Conservation (phyloP, 176 grass and related monocot species). For the Oryza australiensis region DNA sequence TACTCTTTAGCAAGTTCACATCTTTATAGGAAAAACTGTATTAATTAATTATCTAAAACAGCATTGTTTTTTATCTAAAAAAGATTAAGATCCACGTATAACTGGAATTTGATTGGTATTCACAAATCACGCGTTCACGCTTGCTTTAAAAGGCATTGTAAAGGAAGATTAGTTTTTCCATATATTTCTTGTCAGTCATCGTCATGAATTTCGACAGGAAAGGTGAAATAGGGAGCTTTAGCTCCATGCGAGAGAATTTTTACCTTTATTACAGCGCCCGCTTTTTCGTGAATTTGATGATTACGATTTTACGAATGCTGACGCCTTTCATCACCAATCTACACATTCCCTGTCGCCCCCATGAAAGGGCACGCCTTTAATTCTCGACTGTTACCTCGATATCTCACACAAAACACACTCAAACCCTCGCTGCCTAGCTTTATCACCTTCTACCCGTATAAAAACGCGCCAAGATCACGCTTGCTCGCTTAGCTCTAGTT, state of each 20-base stretch:
- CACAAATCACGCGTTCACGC: constrained; percentile 15
- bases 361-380: constrained; percentile 48
- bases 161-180: not conserved
- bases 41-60: no score
- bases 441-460: constrained; percentile 48
- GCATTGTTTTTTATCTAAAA: no score
- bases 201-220: constrained; percentile 54
- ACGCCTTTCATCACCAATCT: constrained; percentile 55
- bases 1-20: not conserved
- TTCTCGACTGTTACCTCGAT: constrained; percentile 44
- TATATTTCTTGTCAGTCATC: constrained; percentile 53
- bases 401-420: constrained; percentile 41
- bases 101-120: not conserved
- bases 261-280: constrained; percentile 44
- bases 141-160: constrained; percentile 41
- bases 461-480: constrained; percentile 15
- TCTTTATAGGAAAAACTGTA: not conserved
- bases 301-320: constrained; percentile 53
- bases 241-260: constrained; percentile 52
- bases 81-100: not conserved
- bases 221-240: constrained; percentile 42
- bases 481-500: constrained; percentile 1
- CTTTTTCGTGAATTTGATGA: constrained; percentile 50
- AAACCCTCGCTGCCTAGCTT: constrained; percentile 30
- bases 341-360: constrained; percentile 48